Percentiles rank a stretch among this genome's conserved stretches.
phyloP scores from a whole-genome alignment of 257 asterid genomes.

The Jasminum sambac region DNA sequence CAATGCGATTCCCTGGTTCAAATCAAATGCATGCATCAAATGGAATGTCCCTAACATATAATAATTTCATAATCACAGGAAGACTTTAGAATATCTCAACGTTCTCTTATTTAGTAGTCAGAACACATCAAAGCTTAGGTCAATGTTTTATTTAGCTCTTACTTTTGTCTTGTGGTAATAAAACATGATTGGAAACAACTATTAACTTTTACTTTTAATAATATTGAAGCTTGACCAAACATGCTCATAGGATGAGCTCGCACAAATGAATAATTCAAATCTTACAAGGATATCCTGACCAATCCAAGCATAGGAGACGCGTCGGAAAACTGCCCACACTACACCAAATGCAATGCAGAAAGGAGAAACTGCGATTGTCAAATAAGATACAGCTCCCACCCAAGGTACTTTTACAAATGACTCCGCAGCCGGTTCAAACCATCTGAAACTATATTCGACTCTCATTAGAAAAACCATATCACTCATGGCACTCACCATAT shows the following conservation, averaged over 20 bases:
- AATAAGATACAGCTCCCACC: conserved; percentile 79
- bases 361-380: conserved; percentile 85
- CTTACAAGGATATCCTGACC: conserved; percentile 99
- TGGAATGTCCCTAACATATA: neutral
- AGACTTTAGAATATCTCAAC: neutral
- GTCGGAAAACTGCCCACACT: conserved; percentile 85
- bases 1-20: conserved; percentile 86
- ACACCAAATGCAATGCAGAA: conserved; percentile 89
- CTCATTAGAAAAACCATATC: conserved; percentile 28
- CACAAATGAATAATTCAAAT: neutral
- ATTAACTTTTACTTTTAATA: neutral
- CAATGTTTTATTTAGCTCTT: too few species aligned
- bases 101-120: too few species aligned
- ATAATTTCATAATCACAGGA: neutral
- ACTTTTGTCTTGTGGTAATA: too few species aligned
- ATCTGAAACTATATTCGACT: conserved; percentile 79
- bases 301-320: conserved; percentile 85
- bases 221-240: neutral
- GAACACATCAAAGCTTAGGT: too few species aligned
- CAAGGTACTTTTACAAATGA: conserved; percentile 71
- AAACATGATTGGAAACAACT: too few species aligned
- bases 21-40: neutral
- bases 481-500: neutral
- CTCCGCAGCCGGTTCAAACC: conserved; percentile 72
- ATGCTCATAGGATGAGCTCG: neutral